Base-by-base conservation (phyloP, 2,329 filamentous ascomycete species). In the Pseudogymnoascus sp. region DNA sequence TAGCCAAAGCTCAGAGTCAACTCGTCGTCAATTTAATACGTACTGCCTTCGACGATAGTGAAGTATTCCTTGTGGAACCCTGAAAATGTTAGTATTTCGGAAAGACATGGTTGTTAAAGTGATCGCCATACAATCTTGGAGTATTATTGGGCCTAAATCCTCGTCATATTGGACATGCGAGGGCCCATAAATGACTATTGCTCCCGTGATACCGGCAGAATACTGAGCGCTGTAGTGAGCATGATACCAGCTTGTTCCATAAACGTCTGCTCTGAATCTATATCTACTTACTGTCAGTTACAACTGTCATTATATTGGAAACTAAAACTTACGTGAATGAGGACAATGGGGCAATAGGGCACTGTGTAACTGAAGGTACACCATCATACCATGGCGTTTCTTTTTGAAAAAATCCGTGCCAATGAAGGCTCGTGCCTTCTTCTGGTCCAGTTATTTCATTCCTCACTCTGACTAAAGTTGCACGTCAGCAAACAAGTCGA, bases 151-250 rank as follows among this genome's bases (percentile, higher is more conserved):
- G 2, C 87, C 87, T 0, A 88, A 76, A 68, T 90, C 87, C 60
- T 82, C 78, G 65, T 90, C 86, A 68, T 87, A 88, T 68, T 84
- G 40, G 19, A 79, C 76, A 2, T 81, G 80, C 0, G 80, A 78
- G 0, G 85, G 86, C 0, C 86, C 86, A 62, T 87, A 78, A 68
- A 88, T 84, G 21, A 87, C 73, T 33, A 89, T 82, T 2, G 79
- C 79, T 0, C 87, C 87, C 28, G 82, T 76, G 0, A 87, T 74
- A 0, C 87, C 87, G 70, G 33, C 59, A 61, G 38, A 38, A 65
- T 78, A 78, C 66, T 80, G 78, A 23, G 73, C 71, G 50, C 76
- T 76, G 68, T 83, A 83, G 70, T 88, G 85, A 1, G 81, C 83
- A 71, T 88, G 86, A 62, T 87, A 87, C 82, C 82, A 86, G 2